A percentile compares a stretch with the other conserved stretches of the same genome.
phyloP scores from a whole-genome alignment of 371 early-diverging fungal species.

The Mortierella sp. region DNA sequence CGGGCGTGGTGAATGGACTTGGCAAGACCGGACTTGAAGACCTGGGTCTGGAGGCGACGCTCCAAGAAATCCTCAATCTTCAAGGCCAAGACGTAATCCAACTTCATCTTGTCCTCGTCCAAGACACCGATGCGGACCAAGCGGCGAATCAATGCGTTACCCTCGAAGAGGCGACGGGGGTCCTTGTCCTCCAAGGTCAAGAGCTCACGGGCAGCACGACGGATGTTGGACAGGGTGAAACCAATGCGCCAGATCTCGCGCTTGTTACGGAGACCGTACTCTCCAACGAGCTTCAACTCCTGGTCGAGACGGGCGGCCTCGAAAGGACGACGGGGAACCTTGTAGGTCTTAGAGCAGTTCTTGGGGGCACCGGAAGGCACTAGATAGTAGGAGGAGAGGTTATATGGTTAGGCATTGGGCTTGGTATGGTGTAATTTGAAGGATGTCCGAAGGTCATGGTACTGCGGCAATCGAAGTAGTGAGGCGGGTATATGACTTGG shows the following conservation, averaged over 20 bases:
- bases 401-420: not conserved
- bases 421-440: not conserved
- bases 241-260: constrained; percentile 99
- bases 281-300: constrained; percentile 98
- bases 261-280: constrained; percentile 99
- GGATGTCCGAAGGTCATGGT: not conserved
- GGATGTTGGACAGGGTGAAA: constrained; percentile 84
- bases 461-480: not conserved
- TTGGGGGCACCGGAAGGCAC: constrained; percentile 65
- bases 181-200: constrained; percentile 77
- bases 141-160: constrained; percentile 99
- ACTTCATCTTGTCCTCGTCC: constrained; percentile 96
- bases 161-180: constrained; percentile 98
- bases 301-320: constrained; percentile 98
- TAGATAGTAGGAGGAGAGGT: constrained; percentile 20
- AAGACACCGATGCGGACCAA: constrained; percentile 99
- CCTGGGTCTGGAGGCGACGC: constrained; percentile 99
- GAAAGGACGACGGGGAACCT: constrained; percentile 99
- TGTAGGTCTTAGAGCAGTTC: constrained; percentile 91
- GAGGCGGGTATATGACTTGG: not conserved
- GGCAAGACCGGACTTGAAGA: constrained; percentile 98
- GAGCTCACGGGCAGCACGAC: constrained; percentile 16
- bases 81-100: constrained; percentile 97
- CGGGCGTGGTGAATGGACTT: constrained; percentile 99
- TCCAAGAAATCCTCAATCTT: constrained; percentile 99